Base-by-base conservation (phyloP, 202 grass and related monocot genomes). In the Brachypodium distachyon region DNA sequence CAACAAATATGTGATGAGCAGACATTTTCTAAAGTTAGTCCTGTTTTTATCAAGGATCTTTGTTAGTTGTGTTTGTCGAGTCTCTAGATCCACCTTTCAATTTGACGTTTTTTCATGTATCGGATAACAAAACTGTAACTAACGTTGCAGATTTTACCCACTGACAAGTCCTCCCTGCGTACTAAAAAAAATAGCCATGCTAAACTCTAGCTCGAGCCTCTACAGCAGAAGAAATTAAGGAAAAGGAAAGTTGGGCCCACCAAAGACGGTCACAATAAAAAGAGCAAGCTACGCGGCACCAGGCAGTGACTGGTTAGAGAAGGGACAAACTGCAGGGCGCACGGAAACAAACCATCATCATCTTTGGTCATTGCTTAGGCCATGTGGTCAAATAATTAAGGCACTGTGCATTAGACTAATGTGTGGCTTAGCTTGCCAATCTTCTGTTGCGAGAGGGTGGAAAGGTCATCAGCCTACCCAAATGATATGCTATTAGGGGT, bases 371-470 rank as follows among this genome's bases (percentile, higher is more conserved):
- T 80, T 80, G 62, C 81, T 80, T 88, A 76, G 70, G 46, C 69
- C 54, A 75, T 79, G 75, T 88, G 69, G 38, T 57, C 81, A 76
- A 76, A 84, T 80, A 71, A 88, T 80, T 47, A 80, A 70, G 9
- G 47, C 62, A 41, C 22, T 12, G 53, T 48, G 39, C 26, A 40
- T 26, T 88, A 57, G 58, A 80, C 37, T 54, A 74, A 53, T 54
- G 51, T 39, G 25, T 74, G 80, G 75, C 70, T 80, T 70, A 46
- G 44, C 53, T 70, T 69, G 52, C 28, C 29, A 43, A 56, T 54
- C 26, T 44, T 70, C 8, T 14, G 43, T 6, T 5, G 36, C 69
- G 60, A 53, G 61, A 61, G 80, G 41, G 28, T 39, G 68, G 54
- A 68, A 33, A 70, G 76, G 69, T 75, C 86, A 62, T 74, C 76